phyloP scores from a whole-genome alignment of 495 filamentous ascomycete species.

The Hypoxylon rickii region DNA sequence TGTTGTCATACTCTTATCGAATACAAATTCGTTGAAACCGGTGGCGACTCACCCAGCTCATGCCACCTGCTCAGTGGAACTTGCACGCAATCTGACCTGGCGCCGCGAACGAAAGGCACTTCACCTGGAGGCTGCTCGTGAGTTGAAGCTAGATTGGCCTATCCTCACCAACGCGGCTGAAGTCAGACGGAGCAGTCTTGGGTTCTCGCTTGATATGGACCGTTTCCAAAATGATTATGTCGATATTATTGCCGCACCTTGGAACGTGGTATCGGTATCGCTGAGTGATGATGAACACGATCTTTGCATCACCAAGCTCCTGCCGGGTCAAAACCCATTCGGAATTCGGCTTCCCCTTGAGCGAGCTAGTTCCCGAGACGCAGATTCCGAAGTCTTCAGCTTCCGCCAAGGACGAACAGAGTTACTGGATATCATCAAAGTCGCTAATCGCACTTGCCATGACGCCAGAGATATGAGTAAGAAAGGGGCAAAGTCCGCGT shows the following conservation, averaged over 20 bases:
- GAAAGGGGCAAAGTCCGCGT: conserved; percentile 71
- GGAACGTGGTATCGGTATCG: conserved; percentile 85
- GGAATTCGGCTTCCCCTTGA: conserved; percentile 82
- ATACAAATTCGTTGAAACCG: conserved; percentile 46
- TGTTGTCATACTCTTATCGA: conserved; percentile 68
- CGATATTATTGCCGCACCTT: conserved; percentile 78
- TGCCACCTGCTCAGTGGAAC: conserved; percentile 64
- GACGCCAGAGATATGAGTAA: conserved; percentile 46
- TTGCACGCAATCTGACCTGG: conserved; percentile 63
- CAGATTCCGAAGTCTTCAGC: conserved; percentile 78
- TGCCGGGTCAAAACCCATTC: conserved; percentile 74
- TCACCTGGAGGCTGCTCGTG: conserved; percentile 38
- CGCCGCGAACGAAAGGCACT: conserved; percentile 63
- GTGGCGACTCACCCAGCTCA: conserved; percentile 57
- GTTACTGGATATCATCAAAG: conserved; percentile 77
- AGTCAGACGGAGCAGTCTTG: conserved; percentile 42
- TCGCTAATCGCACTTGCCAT: conserved; percentile 81
- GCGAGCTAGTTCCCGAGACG: conserved; percentile 78
- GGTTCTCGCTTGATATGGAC: conserved; percentile 51
- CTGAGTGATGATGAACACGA: conserved; percentile 79
- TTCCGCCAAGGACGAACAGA: conserved; percentile 78
- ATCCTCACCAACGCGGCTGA: conserved; percentile 26
- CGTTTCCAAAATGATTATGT: conserved; percentile 71
- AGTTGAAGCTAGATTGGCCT: conserved; percentile 38
- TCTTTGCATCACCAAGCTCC: conserved; percentile 79